Base-by-base conservation (phyloP, 1,139 yeast species). In the Suhomyces taliae region DNA sequence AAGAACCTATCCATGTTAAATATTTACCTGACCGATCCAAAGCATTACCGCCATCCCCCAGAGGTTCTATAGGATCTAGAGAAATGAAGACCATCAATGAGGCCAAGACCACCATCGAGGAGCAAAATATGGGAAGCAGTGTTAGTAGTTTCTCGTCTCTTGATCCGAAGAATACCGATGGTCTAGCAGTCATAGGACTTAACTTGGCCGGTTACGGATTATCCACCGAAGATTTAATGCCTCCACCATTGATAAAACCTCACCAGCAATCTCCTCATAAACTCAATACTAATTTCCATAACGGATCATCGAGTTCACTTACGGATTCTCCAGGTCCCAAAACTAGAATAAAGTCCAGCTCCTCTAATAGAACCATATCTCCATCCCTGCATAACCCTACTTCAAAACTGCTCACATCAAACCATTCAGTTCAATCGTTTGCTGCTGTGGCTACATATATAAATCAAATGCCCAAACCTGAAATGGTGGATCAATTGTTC, bases 401-500 rank as follows among this genome's bases (percentile, higher is more conserved):
- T 3, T 45, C 53, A 11, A 50, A 48, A 33, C 24, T 19, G 26
- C 14, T 44, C n/a, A 36, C 37, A 36, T 39, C 48, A 15, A 43
- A 48, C 47, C 60, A 60, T 40, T 47, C 68, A 3, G 57, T 72
- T 2, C 73, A 64, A 36, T 65, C 76, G 1, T 73, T 69, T 53
- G 62, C 66, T 9, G 57, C 67, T 6, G 71, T 68, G 6, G 62
- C 69, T 1, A 59, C 64, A 9, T 59, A 67, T 39, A 61, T 67
- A 44, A 60, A 67, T 39, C 70, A 66, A 44, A 66, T 72, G 54
- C 80, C 80, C 2, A 57, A 57, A 2, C 55, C 72, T 2, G 65
- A 61, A 15, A 57, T 72, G 7, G 79, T 76, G 6, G 75, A 74
- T 48, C 57, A 53, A 8, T 56, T 74, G 10, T 76, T 76, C 52